phyloP scores from a whole-genome alignment of 768 basidiomycete species.

The Tricholoma sp. region DNA sequence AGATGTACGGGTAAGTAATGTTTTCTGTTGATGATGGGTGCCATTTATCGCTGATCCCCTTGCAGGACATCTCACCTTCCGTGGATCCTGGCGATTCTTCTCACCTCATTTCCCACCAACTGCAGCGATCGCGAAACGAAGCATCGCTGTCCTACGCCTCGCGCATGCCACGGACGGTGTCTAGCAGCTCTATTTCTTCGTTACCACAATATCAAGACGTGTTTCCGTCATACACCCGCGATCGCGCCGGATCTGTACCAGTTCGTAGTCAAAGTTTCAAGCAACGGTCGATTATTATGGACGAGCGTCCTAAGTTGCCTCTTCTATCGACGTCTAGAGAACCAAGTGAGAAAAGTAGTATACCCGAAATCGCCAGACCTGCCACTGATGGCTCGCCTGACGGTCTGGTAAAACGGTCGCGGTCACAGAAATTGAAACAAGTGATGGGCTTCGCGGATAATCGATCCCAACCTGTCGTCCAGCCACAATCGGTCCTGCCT shows the following conservation, averaged over 20 bases:
- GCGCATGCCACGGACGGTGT: conserved; percentile 14
- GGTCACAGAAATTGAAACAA: conserved; percentile 31
- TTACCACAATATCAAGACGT: conserved; percentile 14
- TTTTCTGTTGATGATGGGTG: not conserved
- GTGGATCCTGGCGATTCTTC: conserved; percentile 7
- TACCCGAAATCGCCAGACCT: conserved; percentile 1
- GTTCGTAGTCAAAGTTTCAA: conserved; percentile 23
- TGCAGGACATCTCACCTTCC: not conserved
- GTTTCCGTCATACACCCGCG: conserved; percentile 10
- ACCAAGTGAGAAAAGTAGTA: not conserved
- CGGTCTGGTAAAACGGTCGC: conserved; percentile 14
- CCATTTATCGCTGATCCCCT: not conserved
- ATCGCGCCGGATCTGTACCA: conserved; percentile 24
- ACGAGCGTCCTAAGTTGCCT: conserved; percentile 30
- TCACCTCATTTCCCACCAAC: conserved; percentile 7
- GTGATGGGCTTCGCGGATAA: conserved; percentile 37
- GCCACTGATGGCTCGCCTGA: conserved; percentile 8
- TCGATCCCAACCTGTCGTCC: conserved; percentile 34
- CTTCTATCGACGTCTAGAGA: conserved; percentile 13
- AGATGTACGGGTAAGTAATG: not conserved
- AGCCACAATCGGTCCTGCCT: conserved; percentile 34
- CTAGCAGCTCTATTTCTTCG: conserved; percentile 33
- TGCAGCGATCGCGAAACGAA: conserved; percentile 1
- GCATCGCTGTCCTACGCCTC: conserved; percentile 9
- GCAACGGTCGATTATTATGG: conserved; percentile 25